Percentiles rank a stretch among this genome's conserved stretches.
These are phyloP conservation scores for Euphrasia arctica DNA, from an alignment of 305 asterid genomes.

Conservation along the genomic window DNA sequence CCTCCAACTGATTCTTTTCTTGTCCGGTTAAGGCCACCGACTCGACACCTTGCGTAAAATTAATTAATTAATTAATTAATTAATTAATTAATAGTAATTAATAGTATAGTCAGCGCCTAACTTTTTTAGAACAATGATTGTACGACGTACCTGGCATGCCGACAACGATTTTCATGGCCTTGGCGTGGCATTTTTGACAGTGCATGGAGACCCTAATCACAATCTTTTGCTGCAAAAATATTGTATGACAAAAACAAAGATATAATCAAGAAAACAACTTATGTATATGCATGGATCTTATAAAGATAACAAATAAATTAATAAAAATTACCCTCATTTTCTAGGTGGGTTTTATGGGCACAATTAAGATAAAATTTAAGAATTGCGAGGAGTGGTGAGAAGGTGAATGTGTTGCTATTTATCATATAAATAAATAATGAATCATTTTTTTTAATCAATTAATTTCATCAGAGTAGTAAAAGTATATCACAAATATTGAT, in stretches of 20 bases:
- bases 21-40: constrained; percentile 39
- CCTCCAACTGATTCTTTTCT: constrained; percentile 45
- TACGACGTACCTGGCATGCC: constrained; percentile 28
- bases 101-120: too few species aligned
- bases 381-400: too few species aligned
- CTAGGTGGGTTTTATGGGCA: too few species aligned
- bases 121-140: too few species aligned
- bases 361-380: too few species aligned
- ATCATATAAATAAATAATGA: too few species aligned
- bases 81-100: too few species aligned
- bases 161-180: constrained; percentile 38
- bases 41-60: not conserved
- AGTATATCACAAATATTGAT: too few species aligned
- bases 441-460: too few species aligned
- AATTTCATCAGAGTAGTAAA: too few species aligned
- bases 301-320: not conserved
- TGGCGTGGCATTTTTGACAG: constrained; percentile 36
- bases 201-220: constrained; percentile 35
- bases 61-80: too few species aligned
- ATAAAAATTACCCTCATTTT: not conserved
- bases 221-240: constrained; percentile 40
- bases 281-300: not conserved
- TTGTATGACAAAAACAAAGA: not conserved
- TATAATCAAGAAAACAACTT: not conserved
- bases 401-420: too few species aligned